A percentile compares a stretch with the other conserved stretches of the same genome.
phyloP scores from a whole-genome alignment of 805 yeast genomes.

The Pichia insulana region DNA sequence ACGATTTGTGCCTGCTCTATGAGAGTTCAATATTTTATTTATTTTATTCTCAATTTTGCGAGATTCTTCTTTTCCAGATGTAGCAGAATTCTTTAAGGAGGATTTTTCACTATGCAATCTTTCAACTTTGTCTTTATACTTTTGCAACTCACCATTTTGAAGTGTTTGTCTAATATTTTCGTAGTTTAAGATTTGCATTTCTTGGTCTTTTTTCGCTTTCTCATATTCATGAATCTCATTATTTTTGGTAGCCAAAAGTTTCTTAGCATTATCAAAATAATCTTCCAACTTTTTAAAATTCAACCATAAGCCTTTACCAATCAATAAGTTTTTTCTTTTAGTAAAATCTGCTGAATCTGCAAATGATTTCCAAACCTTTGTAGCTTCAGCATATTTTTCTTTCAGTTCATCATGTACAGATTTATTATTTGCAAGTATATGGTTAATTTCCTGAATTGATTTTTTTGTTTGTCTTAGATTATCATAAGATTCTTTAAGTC shows the following conservation, averaged over 20 bases:
- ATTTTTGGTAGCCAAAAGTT: constrained; percentile 3
- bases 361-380: constrained; percentile 31
- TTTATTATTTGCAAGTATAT: constrained; percentile 31
- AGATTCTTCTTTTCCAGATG: constrained; percentile 10
- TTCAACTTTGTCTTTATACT: not conserved
- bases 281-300: constrained; percentile 27
- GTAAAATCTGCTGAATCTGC: constrained; percentile 34
- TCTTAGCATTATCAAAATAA: constrained; percentile 17
- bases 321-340: constrained; percentile 30
- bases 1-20: constrained; percentile 1
- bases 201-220: not conserved
- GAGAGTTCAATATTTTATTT: constrained; percentile 12
- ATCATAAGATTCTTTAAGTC: constrained; percentile 54
- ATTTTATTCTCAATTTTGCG: constrained; percentile 5
- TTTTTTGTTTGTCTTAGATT: constrained; percentile 38
- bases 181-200: constrained; percentile 10
- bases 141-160: constrained; percentile 6
- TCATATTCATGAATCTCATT: constrained; percentile 1
- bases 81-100: constrained; percentile 10
- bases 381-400: constrained; percentile 34
- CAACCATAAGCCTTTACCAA: constrained; percentile 44
- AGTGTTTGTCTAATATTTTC: constrained; percentile 9
- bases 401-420: constrained; percentile 26
- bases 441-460: constrained; percentile 33
- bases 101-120: not conserved